These are phyloP conservation scores for Atkinsonella hypoxylon DNA, from an alignment of 2,329 filamentous ascomycete genomes.

Conservation along the genomic window DNA sequence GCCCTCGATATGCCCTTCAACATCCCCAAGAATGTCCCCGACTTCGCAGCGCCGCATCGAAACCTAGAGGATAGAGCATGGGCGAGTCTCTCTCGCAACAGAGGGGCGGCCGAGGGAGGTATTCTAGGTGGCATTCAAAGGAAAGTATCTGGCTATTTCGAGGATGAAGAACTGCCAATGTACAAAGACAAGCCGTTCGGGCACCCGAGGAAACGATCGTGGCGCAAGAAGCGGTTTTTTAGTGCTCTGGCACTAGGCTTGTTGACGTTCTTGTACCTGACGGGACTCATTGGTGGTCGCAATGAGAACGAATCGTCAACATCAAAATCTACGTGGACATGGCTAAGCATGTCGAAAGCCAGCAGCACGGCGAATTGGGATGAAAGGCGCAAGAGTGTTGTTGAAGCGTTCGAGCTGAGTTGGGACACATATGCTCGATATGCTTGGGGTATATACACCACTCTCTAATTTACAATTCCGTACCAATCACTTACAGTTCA, in stretches of 20 bases:
- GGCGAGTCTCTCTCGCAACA: slow-evolving; percentile 33
- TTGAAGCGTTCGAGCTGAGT: slow-evolving; percentile 79
- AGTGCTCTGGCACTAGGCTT: slow-evolving; percentile 39
- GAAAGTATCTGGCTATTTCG: slow-evolving; percentile 53
- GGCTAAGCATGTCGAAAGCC: slow-evolving; percentile 40
- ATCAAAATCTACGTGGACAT: slow-evolving; percentile 35
- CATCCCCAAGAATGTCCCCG: slow-evolving; percentile 57
- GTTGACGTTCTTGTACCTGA: slow-evolving; percentile 55
- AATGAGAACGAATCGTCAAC: slow-evolving; percentile 22
- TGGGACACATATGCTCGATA: slow-evolving; percentile 90
- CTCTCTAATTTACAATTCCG: background rate
- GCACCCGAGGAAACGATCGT: slow-evolving; percentile 47
- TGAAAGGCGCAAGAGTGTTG: slow-evolving; percentile 65
- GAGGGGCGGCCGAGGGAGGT: slow-evolving; percentile 19
- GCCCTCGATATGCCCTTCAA: slow-evolving; percentile 52
- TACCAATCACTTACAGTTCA: slow-evolving; percentile 16
- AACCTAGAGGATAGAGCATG: slow-evolving; percentile 55
- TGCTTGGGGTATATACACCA: slow-evolving; percentile 69
- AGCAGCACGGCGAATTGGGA: slow-evolving; percentile 55
- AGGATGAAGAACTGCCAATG: slow-evolving; percentile 59
- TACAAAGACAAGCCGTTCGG: slow-evolving; percentile 98
- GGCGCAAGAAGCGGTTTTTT: slow-evolving; percentile 51
- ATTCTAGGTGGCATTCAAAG: slow-evolving; percentile 44
- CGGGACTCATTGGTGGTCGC: slow-evolving; percentile 42
- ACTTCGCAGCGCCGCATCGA: slow-evolving; percentile 53